A percentile compares a stretch with the other conserved stretches of the same genome.
These are phyloP conservation scores for Rhododendron molle DNA, from an alignment of 148 eudicot species.

Conservation along the genomic window DNA sequence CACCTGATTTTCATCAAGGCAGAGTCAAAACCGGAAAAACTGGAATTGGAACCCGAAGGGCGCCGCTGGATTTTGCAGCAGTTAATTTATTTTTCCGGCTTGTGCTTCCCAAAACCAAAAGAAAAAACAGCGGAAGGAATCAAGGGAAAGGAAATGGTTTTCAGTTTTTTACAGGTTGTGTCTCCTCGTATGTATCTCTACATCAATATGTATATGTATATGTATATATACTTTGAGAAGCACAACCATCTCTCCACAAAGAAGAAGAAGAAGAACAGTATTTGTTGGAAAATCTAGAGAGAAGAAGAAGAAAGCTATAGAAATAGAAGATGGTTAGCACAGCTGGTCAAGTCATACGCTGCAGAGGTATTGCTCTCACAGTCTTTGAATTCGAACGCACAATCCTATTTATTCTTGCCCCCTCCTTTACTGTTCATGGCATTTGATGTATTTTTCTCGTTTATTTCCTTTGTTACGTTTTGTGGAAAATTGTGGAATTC, in stretches of 20 bases:
- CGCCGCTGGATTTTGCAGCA: background rate
- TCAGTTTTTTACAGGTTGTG: background rate
- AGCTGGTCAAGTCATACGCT: conserved; percentile 17
- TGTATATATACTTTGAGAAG: background rate
- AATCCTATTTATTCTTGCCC: no score
- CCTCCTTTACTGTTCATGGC: no score
- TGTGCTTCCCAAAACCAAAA: background rate
- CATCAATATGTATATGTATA: background rate
- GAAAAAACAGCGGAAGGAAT: background rate
- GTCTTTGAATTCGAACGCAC: background rate
- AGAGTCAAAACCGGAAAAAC: no score
- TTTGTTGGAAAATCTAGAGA: background rate
- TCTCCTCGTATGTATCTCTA: background rate
- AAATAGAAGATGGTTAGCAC: conserved; percentile 9
- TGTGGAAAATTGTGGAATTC: no score
- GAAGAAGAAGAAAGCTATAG: background rate
- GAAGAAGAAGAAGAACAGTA: background rate
- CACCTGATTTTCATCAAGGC: background rate
- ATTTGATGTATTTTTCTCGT: no score
- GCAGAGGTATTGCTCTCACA: conserved; percentile 9
- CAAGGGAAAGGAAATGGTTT: background rate
- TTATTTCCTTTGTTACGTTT: no score
- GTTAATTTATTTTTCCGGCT: no score
- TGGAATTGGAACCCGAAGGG: background rate
- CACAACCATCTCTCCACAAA: background rate